Evolutionary conservation across 345 rosid genomes (phyloP).

Genomic region (Populus nigra): DNA sequence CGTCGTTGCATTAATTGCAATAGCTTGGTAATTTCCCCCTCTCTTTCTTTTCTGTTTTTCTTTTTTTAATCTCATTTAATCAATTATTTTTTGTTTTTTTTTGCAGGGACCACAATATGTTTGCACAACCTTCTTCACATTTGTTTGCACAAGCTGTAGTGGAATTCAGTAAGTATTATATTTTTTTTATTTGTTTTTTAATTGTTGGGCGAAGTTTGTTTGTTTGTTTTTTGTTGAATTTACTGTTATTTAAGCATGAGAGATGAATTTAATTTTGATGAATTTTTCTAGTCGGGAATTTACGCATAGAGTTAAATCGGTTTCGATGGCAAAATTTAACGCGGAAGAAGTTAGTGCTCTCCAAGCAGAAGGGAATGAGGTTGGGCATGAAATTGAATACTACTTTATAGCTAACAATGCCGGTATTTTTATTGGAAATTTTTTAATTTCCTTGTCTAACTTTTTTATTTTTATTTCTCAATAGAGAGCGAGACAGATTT

Average conservation of each 20-base stretch:
- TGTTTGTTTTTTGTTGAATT: not conserved
- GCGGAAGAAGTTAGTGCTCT: conserved; percentile 77
- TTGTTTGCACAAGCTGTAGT: conserved; percentile 81
- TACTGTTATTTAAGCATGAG: not conserved
- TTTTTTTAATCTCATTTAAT: not conserved
- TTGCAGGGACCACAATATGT: conserved; percentile 94
- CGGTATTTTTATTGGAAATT: not conserved
- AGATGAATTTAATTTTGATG: not conserved
- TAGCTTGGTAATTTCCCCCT: conserved; percentile 44
- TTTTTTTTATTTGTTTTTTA: not conserved
- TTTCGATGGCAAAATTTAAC: conserved; percentile 87
- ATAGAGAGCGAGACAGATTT: conserved; percentile 75
- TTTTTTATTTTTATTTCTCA: not conserved
- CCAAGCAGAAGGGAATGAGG: conserved; percentile 87
- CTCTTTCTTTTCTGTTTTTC: not conserved
- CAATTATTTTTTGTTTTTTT: not conserved
- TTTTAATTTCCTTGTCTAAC: not conserved
- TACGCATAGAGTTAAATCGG: conserved; percentile 83
- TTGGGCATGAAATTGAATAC: conserved; percentile 1
- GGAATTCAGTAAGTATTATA: conserved; percentile 70
- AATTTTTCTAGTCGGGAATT: conserved; percentile 67
- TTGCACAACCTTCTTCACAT: conserved; percentile 83
- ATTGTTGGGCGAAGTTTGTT: not conserved
- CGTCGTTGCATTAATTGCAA: conserved; percentile 85
- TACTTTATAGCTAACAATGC: not conserved